phyloP scores from a whole-genome alignment of 257 asterid species.

The Cordia subcordata region DNA sequence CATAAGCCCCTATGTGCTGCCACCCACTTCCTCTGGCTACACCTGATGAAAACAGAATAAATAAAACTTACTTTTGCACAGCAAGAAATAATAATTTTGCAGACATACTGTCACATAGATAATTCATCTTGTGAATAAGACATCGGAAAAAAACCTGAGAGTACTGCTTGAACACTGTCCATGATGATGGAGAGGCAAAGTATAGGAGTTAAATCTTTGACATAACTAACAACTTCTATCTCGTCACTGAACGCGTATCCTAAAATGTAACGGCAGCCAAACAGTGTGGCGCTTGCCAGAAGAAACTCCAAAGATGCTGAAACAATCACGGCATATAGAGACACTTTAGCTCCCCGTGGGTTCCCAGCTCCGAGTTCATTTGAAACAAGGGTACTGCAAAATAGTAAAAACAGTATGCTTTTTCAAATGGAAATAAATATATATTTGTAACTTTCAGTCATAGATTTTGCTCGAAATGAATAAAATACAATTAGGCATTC shows the following conservation, averaged over 20 bases:
- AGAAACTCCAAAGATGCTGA: conserved; percentile 42
- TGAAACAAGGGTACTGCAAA: conserved; percentile 55
- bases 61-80: too few species aligned
- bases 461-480: not conserved
- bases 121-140: not conserved
- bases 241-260: conserved; percentile 52
- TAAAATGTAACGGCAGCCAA: conserved; percentile 29
- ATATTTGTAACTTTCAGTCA: not conserved
- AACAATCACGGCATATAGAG: conserved; percentile 37
- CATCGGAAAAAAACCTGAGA: conserved; percentile 32
- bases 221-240: conserved; percentile 35
- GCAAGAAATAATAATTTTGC: too few species aligned
- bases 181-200: conserved; percentile 39
- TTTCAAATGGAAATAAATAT: not conserved
- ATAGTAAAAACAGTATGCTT: conserved; percentile 23
- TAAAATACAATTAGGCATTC: not conserved
- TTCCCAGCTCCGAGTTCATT: conserved; percentile 58
- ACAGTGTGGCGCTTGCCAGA: conserved; percentile 28
- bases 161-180: conserved; percentile 48
- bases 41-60: conserved; percentile 17
- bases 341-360: conserved; percentile 37
- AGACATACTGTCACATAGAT: too few species aligned
- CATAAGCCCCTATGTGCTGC: conserved; percentile 65
- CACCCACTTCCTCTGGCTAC: conserved; percentile 68
- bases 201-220: conserved; percentile 28